Percentiles rank a stretch among this genome's conserved stretches.
These are phyloP conservation scores for Phytopythium oedochilum DNA, from an alignment of 352 stramenopile genomes.

Conservation along the genomic window DNA sequence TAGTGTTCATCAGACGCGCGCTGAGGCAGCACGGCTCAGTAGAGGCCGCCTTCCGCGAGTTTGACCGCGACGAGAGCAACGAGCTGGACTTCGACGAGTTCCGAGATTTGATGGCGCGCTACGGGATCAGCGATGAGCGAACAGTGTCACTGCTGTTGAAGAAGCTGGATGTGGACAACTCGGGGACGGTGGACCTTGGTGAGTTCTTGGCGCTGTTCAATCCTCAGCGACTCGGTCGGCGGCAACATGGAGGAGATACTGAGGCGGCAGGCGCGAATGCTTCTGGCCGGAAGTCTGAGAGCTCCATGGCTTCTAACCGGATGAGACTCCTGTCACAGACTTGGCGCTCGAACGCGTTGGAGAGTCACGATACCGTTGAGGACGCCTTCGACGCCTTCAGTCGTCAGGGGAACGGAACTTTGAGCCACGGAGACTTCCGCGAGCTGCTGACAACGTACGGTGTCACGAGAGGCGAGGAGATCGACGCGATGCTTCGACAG, in stretches of 20 bases:
- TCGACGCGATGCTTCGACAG: slow-evolving; percentile 35
- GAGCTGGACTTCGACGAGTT: slow-evolving; percentile 59
- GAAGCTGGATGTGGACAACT: slow-evolving; percentile 43
- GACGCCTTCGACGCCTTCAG: slow-evolving; percentile 43
- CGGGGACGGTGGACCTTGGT: slow-evolving; percentile 36
- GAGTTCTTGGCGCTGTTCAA: slow-evolving; percentile 62
- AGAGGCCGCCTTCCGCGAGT: slow-evolving; percentile 35
- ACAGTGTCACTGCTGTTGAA: slow-evolving; percentile 42
- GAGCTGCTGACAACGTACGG: slow-evolving; percentile 45
- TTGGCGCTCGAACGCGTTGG: slow-evolving; percentile 43
- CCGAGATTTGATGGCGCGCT: slow-evolving; percentile 45
- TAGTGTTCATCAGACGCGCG: slow-evolving; percentile 41
- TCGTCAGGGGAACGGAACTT: slow-evolving; percentile 27
- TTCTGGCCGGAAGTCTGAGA: neutral
- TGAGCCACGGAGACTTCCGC: slow-evolving; percentile 44
- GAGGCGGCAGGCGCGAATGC: neutral
- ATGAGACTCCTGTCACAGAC: slow-evolving; percentile 32
- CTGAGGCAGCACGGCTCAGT: slow-evolving; percentile 36
- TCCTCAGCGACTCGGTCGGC: slow-evolving; percentile 12
- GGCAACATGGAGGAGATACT: slow-evolving; percentile 2
- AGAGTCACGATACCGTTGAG: slow-evolving; percentile 20
- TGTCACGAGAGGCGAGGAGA: slow-evolving; percentile 33
- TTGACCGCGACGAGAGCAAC: slow-evolving; percentile 23
- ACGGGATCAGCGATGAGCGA: slow-evolving; percentile 41
- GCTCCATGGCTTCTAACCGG: slow-evolving; percentile 1